Evolutionary conservation across 108 stramenopile species (phyloP), one percentile per base, ranked within the genome.

Genomic region (Stephanodiscus triporus): DNA sequence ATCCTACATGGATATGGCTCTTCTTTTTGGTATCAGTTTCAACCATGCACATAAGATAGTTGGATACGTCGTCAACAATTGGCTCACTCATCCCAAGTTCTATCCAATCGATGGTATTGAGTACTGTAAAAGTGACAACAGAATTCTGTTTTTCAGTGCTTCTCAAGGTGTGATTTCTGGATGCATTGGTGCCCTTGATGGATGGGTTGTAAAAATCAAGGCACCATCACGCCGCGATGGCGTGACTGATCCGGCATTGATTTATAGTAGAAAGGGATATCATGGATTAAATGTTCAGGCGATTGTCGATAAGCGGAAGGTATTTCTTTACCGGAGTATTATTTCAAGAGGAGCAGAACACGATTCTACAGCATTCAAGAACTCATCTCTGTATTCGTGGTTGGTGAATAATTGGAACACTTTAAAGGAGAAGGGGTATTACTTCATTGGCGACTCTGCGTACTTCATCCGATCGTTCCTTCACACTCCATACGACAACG

Each of bases 361-460:
- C 43, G 45, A 65, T 23, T 65, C 63, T 5, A 65, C 63, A 2
- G 63, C 63, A 22, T 65, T 65, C 24, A 65, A 65, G 43, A 47
- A 45, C 24, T 19, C 20, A 1, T 1, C 26, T 4, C 11, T 65
- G 19, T 45, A 48, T 6, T 23, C 9, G 10, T 42, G 43, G 38
- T 36, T 37, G 17, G 4, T 47, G 20, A 9, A 5, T 1, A 42
- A 42, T 45, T 65, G 63, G 63, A 40, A 3, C 2, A 24, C 38
- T 10, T 26, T 65, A 13, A 10, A 1, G 9, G 36, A 45, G 1
- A 56, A 68, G 50, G 63, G 70, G 0, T 61, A 62, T 2, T 72
- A 38, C 29, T 36, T 78, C 11, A 55, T 54, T 49, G 77, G 77
- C 34, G 77, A 78, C 38, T 68, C 58, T 1, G 78, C 78, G 1